These are phyloP conservation scores for Lepidopterella palustris DNA, from an alignment of 495 filamentous ascomycete species.

Conservation along the genomic window DNA sequence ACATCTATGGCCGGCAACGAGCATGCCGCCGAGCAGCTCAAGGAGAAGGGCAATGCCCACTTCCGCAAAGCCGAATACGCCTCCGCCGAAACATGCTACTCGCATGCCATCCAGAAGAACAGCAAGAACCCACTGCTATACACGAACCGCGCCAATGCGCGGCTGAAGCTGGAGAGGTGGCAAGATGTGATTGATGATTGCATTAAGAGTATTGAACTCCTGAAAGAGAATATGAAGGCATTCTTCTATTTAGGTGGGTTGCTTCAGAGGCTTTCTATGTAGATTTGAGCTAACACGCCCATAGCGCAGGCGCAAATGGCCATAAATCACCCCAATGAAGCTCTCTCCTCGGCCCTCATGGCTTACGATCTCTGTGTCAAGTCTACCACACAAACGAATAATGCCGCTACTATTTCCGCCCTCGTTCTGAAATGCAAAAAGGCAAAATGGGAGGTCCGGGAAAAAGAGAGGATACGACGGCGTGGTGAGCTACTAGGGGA, in stretches of 20 bases:
- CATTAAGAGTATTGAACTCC: constrained; percentile 60
- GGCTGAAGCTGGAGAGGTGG: constrained; percentile 64
- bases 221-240: constrained; percentile 67
- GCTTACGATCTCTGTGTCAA: constrained; percentile 68
- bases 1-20: constrained; percentile 17
- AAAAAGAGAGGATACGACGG: constrained; percentile 37
- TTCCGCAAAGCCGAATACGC: constrained; percentile 56
- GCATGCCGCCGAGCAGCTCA: constrained; percentile 36
- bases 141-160: constrained; percentile 86
- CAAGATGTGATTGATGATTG: constrained; percentile 78
- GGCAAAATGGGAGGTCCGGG: constrained; percentile 54
- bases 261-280: neutral
- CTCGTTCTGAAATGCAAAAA: constrained; percentile 73
- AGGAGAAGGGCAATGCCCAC: constrained; percentile 36
- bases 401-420: constrained; percentile 50
- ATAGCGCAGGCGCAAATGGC: constrained; percentile 72
- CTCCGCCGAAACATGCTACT: constrained; percentile 71
- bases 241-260: constrained; percentile 58
- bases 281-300: constrained; percentile 2
- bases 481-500: constrained; percentile 50
- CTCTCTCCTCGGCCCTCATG: constrained; percentile 59
- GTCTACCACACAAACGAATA: constrained; percentile 32
- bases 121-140: constrained; percentile 56
- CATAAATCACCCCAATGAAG: constrained; percentile 66
- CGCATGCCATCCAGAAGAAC: constrained; percentile 68